Percentiles rank a stretch among this genome's conserved stretches.
Conservation (phyloP, 306 rosid species). For the Begonia loranthoides region DNA sequence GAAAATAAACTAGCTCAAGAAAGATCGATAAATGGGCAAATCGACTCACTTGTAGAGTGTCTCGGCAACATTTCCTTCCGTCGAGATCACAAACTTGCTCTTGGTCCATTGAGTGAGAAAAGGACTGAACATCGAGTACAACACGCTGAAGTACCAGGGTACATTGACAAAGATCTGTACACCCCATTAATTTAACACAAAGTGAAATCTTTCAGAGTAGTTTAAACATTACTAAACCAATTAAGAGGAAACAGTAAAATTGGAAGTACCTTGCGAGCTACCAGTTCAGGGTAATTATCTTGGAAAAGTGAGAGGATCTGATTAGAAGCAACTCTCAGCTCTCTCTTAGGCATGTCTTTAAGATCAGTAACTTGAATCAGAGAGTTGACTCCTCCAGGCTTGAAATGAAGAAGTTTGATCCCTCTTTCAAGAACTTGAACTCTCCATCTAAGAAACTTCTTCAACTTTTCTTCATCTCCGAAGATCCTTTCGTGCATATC, state of each 20-base stretch:
- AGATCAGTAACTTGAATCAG: slow-evolving; percentile 92
- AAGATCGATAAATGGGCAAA: neutral
- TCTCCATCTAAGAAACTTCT: slow-evolving; percentile 84
- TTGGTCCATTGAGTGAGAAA: slow-evolving; percentile 89
- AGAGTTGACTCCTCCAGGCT: slow-evolving; percentile 83
- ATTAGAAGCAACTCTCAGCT: slow-evolving; percentile 85
- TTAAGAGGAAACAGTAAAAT: too few species aligned
- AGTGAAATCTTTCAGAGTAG: neutral
- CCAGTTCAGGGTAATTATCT: slow-evolving; percentile 96
- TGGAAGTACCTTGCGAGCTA: slow-evolving; percentile 62
- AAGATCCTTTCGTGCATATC: slow-evolving; percentile 77
- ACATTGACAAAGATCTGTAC: slow-evolving; percentile 86
- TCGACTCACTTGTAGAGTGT: slow-evolving; percentile 73
- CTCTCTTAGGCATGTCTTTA: slow-evolving; percentile 92
- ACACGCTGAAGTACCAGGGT: slow-evolving; percentile 90
- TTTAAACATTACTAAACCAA: too few species aligned
- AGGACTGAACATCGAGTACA: slow-evolving; percentile 88
- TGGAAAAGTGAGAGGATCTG: slow-evolving; percentile 86
- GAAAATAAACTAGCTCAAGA: slow-evolving; percentile 7
- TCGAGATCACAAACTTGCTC: slow-evolving; percentile 90
- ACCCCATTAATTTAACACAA: slow-evolving; percentile 1
- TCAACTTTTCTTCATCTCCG: slow-evolving; percentile 83
- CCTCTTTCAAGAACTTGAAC: slow-evolving; percentile 88
- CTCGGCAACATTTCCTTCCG: slow-evolving; percentile 92
- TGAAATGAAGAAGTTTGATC: slow-evolving; percentile 59